Evolutionary conservation across 2,329 filamentous ascomycete genomes (phyloP).

Genomic region (Alternaria arborescens): DNA sequence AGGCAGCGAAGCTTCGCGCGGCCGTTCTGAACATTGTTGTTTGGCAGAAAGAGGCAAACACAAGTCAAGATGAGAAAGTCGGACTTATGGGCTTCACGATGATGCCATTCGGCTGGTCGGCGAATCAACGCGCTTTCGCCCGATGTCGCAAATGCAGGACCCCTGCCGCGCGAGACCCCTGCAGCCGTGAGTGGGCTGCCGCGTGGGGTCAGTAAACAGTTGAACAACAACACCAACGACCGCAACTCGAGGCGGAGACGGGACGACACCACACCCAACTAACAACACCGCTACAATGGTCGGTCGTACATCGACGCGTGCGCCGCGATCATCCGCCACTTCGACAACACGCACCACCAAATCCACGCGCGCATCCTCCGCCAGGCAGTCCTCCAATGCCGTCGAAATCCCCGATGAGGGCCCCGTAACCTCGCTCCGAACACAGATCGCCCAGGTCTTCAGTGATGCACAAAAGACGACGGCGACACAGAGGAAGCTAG

Average conservation of each 20-base stretch:
- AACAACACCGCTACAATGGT: conserved; percentile 52
- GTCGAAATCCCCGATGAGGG: conserved; percentile 73
- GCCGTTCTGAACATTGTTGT: conserved; percentile 72
- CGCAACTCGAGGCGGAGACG: conserved; percentile 14
- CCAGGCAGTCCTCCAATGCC: conserved; percentile 52
- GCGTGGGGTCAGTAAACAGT: conserved; percentile 11
- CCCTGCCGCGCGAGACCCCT: conserved; percentile 16
- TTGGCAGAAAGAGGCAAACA: conserved; percentile 1
- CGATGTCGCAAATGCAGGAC: conserved; percentile 36
- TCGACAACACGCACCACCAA: conserved; percentile 53
- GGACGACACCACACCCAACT: conserved; percentile 16
- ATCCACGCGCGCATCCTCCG: conserved; percentile 56
- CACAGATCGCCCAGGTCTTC: conserved; percentile 70
- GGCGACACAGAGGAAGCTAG: conserved; percentile 87
- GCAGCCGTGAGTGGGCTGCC: conserved; percentile 15
- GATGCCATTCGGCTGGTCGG: conserved; percentile 27
- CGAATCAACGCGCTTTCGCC: conserved; percentile 27
- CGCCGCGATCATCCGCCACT: conserved; percentile 49
- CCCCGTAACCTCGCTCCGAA: conserved; percentile 73
- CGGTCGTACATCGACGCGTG: conserved; percentile 55
- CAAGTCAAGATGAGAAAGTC: conserved; percentile 6
- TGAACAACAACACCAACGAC: conserved; percentile 26
- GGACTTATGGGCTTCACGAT: conserved; percentile 9
- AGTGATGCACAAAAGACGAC: conserved; percentile 81
- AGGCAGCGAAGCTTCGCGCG: conserved; percentile 72